Percentiles rank a stretch among this genome's conserved stretches.
phyloP scores from a whole-genome alignment of 257 asterid genomes.

The Scutellaria barbata region DNA sequence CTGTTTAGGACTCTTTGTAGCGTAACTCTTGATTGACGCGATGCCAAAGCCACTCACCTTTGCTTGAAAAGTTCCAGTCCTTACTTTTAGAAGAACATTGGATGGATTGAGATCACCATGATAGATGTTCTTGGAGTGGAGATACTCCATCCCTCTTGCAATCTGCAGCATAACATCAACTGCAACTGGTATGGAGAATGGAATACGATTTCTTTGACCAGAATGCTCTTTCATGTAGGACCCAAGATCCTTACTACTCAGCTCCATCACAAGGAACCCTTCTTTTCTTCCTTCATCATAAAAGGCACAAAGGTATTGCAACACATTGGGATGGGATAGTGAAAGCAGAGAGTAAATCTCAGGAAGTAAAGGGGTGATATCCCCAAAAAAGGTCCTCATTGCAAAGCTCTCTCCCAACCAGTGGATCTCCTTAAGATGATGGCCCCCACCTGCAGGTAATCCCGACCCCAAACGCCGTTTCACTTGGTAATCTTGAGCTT shows the following conservation, averaged over 20 bases:
- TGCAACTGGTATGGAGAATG: slow-evolving; percentile 64
- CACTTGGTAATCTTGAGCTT: slow-evolving; percentile 61
- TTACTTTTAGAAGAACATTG: slow-evolving; percentile 66
- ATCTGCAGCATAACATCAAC: slow-evolving; percentile 88
- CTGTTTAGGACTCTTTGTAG: slow-evolving; percentile 39
- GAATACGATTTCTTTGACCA: slow-evolving; percentile 57
- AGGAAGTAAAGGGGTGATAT: slow-evolving; percentile 49
- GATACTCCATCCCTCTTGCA: slow-evolving; percentile 88
- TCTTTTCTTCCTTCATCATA: slow-evolving; percentile 81
- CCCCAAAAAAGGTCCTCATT: slow-evolving; percentile 68
- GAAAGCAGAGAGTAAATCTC: slow-evolving; percentile 60
- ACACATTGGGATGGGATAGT: slow-evolving; percentile 75
- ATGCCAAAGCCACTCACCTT: slow-evolving; percentile 71
- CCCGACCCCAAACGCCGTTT: slow-evolving; percentile 64
- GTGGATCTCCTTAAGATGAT: slow-evolving; percentile 72
- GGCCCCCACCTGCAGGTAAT: slow-evolving; percentile 53
- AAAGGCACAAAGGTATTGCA: slow-evolving; percentile 71
- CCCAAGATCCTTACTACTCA: slow-evolving; percentile 68
- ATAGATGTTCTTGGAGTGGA: slow-evolving; percentile 69
- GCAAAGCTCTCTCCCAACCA: slow-evolving; percentile 90
- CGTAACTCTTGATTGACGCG: slow-evolving; percentile 44
- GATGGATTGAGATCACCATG: slow-evolving; percentile 85
- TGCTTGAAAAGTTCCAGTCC: slow-evolving; percentile 60
- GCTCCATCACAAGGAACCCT: slow-evolving; percentile 85
- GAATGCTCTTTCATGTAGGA: slow-evolving; percentile 62